These are phyloP conservation scores for Fusarium oligoseptatum DNA, from an alignment of 2,329 filamentous ascomycete genomes.

Conservation along the genomic window DNA sequence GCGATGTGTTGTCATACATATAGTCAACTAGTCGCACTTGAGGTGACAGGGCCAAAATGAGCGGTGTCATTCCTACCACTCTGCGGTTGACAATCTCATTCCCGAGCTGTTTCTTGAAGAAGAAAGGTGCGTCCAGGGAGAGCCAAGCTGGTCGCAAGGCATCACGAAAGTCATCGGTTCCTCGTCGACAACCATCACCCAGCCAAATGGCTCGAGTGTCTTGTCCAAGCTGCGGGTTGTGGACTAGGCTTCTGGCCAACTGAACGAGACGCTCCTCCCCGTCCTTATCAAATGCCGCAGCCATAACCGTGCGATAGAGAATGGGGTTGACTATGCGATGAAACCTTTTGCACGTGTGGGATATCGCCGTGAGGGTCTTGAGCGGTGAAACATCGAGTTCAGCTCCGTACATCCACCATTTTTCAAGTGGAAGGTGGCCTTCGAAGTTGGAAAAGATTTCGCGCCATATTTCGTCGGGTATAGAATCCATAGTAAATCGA, in stretches of 20 bases:
- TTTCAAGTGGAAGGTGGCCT: neutral
- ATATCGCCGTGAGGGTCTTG: neutral
- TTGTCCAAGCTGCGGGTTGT: neutral
- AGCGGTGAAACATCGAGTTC: neutral
- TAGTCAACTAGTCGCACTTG: neutral
- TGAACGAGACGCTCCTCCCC: neutral
- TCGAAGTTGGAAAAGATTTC: neutral
- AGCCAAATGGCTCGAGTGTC: neutral
- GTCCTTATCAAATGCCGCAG: neutral
- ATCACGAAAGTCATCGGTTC: neutral
- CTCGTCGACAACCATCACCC: neutral
- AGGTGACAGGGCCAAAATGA: neutral
- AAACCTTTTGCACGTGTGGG: neutral
- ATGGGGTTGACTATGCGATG: neutral
- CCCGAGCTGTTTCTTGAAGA: neutral
- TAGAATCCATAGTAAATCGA: neutral
- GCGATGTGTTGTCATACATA: neutral
- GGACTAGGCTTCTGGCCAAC: neutral
- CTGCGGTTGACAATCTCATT: neutral
- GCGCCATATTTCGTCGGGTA: neutral
- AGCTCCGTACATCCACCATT: neutral
- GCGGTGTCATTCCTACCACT: neutral
- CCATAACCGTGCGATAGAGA: neutral
- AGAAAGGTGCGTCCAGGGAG: neutral
- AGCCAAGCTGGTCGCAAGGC: neutral